Conservation (phyloP, 257 asterid genomes). For the Penstemon newberryi region DNA sequence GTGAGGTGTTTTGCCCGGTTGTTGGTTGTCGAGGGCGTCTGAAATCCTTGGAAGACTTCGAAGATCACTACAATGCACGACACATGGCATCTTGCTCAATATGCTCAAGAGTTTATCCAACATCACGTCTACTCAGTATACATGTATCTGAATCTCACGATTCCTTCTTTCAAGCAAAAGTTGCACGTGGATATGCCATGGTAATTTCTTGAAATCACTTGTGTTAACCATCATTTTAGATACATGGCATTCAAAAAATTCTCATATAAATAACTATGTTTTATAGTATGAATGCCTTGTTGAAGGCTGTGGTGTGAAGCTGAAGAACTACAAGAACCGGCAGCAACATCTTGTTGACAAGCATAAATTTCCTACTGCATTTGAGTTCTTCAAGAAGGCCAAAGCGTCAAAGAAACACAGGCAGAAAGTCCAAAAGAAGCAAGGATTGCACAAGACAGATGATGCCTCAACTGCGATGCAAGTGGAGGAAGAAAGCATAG, state of each 20-base stretch:
- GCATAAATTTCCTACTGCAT: conserved; percentile 81
- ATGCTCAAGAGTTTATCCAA: conserved; percentile 90
- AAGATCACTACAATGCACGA: conserved; percentile 83
- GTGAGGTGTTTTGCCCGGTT: conserved; percentile 72
- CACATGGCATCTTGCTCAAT: conserved; percentile 90
- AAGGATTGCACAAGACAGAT: conserved; percentile 35
- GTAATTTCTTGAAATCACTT: conserved; percentile 38
- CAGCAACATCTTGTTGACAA: conserved; percentile 88
- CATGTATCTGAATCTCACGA: conserved; percentile 95
- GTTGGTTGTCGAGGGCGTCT: conserved; percentile 77
- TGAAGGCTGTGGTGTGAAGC: conserved; percentile 81
- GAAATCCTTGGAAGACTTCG: conserved; percentile 77
- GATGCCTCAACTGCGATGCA: conserved; percentile 60
- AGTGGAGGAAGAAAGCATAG: conserved; percentile 69
- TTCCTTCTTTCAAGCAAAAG: conserved; percentile 96
- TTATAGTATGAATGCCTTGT: conserved; percentile 91
- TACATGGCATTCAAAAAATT: neutral
- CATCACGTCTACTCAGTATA: conserved; percentile 82
- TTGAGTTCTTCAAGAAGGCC: conserved; percentile 80
- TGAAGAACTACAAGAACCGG: conserved; percentile 86
- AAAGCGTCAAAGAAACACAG: conserved; percentile 83
- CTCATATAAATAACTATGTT: neutral
- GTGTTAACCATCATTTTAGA: neutral
- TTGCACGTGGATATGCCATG: conserved; percentile 83
- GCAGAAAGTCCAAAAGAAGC: conserved; percentile 50